Conservation (phyloP, 2,329 filamentous ascomycete species). For the Aureobasidium pullulans region DNA sequence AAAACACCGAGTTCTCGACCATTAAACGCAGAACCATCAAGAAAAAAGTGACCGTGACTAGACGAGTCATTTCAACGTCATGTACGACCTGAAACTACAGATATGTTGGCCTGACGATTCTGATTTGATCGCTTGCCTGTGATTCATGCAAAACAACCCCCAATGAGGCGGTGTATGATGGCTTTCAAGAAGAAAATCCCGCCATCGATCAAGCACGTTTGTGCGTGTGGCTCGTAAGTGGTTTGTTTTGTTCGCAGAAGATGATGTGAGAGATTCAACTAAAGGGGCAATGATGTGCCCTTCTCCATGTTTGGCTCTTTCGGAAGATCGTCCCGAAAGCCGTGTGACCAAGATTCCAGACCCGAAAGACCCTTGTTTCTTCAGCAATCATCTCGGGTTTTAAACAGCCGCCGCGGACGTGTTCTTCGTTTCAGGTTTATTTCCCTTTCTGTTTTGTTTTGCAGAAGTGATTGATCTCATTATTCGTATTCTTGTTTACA, state of each 20-base stretch:
- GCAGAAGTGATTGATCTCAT: not conserved
- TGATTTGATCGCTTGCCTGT: not conserved
- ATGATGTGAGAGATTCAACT: slow-evolving; percentile 2
- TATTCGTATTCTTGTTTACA: not conserved
- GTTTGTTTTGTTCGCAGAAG: not conserved
- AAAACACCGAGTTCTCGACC: not conserved
- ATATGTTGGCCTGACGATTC: not conserved
- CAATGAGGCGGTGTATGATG: not conserved
- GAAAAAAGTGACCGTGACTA: not conserved
- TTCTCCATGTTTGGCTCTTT: not conserved
- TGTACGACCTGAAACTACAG: not conserved
- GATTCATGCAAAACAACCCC: not conserved
- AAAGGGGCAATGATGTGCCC: not conserved
- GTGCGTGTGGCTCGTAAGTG: not conserved
- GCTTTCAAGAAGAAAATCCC: not conserved
- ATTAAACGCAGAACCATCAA: not conserved
- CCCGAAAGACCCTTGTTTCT: not conserved
- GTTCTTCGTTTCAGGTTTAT: not conserved
- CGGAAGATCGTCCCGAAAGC: not conserved
- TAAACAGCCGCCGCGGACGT: too few species aligned
- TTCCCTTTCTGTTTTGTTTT: not conserved
- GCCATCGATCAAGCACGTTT: not conserved
- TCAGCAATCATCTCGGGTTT: not conserved
- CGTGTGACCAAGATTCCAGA: not conserved
- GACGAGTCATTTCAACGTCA: slow-evolving; percentile 8